A percentile compares a stretch with the other conserved stretches of the same genome.
Evolutionary conservation across 306 rosid species (phyloP).

Genomic region (Dalbergia oliveri): DNA sequence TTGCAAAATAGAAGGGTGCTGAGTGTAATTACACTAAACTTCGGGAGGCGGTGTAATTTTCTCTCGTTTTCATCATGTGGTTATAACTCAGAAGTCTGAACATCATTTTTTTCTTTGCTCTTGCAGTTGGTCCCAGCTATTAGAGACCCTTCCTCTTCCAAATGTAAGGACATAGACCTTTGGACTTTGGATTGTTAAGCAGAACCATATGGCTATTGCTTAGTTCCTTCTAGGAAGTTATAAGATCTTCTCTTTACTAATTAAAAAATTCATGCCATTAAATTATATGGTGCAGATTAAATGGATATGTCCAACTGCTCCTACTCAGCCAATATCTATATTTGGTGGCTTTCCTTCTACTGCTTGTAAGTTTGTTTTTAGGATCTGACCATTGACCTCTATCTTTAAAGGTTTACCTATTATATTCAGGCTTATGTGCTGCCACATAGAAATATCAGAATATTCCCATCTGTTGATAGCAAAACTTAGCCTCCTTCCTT

Average conservation of each 20-base stretch:
- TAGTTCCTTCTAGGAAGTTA: slow-evolving; percentile 2
- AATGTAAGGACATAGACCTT: slow-evolving; percentile 69
- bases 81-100: not conserved
- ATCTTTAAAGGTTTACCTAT: slow-evolving; percentile 8
- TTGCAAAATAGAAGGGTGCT: no score
- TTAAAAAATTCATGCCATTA: slow-evolving; percentile 11
- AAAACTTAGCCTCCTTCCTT: not conserved
- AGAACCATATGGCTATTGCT: slow-evolving; percentile 12
- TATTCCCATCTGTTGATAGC: not conserved
- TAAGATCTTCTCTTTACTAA: slow-evolving; percentile 18
- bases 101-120: slow-evolving; percentile 44
- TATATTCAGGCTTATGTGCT: slow-evolving; percentile 28
- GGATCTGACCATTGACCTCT: not conserved
- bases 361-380: slow-evolving; percentile 75
- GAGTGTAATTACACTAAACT: no score
- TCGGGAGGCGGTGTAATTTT: no score
- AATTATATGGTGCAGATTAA: slow-evolving; percentile 74
- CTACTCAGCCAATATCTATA: slow-evolving; percentile 78
- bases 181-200: slow-evolving; percentile 30
- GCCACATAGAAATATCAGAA: slow-evolving; percentile 12
- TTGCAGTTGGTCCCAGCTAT: slow-evolving; percentile 98
- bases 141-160: slow-evolving; percentile 94
- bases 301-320: slow-evolving; percentile 99
- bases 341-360: slow-evolving; percentile 99
- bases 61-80: no score